Percentiles rank a stretch among this genome's conserved stretches.
Conservation (phyloP, 1,284 basidiomycete genomes). For the Trichosporon asahii region DNA sequence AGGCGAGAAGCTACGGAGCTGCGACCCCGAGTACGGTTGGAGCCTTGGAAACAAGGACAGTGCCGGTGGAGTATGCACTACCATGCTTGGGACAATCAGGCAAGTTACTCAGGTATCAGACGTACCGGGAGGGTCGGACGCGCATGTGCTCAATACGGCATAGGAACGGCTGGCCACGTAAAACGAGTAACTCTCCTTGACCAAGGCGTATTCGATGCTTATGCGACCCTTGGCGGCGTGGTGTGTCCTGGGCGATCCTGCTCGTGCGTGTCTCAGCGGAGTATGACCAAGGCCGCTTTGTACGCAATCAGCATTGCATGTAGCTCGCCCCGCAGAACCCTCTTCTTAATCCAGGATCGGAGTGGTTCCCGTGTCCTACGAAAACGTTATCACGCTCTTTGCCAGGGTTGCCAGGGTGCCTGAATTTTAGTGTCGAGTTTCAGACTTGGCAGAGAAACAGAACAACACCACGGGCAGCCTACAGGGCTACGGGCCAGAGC, state of each 20-base stretch:
- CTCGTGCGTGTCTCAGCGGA: not conserved
- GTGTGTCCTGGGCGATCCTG: not conserved
- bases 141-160: not conserved
- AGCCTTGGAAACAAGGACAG: not conserved
- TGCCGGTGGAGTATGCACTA: not conserved
- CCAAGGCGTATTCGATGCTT: conserved; percentile 3
- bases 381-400: conserved; percentile 3
- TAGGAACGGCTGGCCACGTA: conserved; percentile 9
- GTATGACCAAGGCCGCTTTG: not conserved
- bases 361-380: conserved; percentile 8
- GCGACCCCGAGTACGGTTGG: not conserved
- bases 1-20: not conserved
- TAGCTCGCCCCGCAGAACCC: conserved; percentile 11
- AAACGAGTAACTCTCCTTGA: conserved; percentile 5
- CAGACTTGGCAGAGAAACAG: not conserved
- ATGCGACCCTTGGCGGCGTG: not conserved
- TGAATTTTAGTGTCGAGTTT: conserved; percentile 1
- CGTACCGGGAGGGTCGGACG: not conserved
- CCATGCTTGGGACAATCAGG: not conserved
- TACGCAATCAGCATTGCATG: conserved; percentile 5
- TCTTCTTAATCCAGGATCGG: conserved; percentile 11
- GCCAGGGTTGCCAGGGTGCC: not conserved
- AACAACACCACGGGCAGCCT: not conserved
- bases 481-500: not conserved
- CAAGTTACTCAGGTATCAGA: not conserved